Conservation (phyloP, 768 basidiomycete genomes). For the Lactarius vividus region DNA sequence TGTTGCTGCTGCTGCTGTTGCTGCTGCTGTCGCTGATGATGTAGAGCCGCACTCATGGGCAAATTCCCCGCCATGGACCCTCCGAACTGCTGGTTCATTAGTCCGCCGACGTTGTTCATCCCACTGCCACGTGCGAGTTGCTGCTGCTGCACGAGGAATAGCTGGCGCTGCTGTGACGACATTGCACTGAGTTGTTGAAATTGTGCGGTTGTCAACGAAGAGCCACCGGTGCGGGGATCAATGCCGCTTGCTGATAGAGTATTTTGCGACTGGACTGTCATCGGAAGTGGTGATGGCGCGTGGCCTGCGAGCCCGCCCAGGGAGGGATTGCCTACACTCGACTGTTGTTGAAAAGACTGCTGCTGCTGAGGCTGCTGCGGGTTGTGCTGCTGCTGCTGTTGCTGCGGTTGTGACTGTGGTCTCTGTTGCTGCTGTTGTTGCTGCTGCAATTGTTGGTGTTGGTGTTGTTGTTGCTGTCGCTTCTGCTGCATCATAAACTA, state of each 20-base stretch:
- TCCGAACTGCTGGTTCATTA: conserved; percentile 20
- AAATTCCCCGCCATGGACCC: conserved; percentile 5
- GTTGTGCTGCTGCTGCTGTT: conserved; percentile 32
- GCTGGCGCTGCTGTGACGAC: conserved; percentile 44
- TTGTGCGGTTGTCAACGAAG: conserved; percentile 34
- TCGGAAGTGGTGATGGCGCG: conserved; percentile 17
- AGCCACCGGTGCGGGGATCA: conserved; percentile 23
- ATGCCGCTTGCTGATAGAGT: conserved; percentile 23
- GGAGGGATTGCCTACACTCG: conserved; percentile 14
- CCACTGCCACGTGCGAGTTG: conserved; percentile 14
- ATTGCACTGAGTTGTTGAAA: conserved; percentile 30
- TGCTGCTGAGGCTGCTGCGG: conserved; percentile 35
- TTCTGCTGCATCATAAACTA: conserved; percentile 22
- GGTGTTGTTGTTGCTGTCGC: conserved; percentile 28
- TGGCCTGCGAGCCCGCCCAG: conserved; percentile 15
- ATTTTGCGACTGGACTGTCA: conserved; percentile 20
- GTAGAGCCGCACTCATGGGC: conserved; percentile 11
- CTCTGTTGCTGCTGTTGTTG: conserved; percentile 32
- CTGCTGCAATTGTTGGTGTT: conserved; percentile 26
- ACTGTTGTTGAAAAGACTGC: conserved; percentile 32
- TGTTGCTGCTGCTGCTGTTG: conserved; percentile 35
- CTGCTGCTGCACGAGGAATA: conserved; percentile 42
- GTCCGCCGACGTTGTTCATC: conserved; percentile 10
- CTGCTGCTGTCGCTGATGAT: conserved; percentile 16
- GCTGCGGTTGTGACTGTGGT: conserved; percentile 32